Conservation (phyloP, 495 filamentous ascomycete genomes). For the Glonium stellatum region DNA sequence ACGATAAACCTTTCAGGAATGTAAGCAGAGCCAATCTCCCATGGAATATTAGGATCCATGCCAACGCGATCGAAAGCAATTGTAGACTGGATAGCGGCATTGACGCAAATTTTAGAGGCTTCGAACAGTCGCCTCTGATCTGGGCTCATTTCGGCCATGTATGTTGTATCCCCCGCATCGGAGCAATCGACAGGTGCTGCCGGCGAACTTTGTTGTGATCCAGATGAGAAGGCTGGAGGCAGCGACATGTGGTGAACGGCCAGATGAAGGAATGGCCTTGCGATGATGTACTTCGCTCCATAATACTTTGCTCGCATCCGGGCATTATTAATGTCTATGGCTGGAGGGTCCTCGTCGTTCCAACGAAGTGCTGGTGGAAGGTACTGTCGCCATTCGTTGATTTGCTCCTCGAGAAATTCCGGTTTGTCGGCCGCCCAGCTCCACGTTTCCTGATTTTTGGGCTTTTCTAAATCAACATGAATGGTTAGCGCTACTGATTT, state of each 20-base stretch:
- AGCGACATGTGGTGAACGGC: conserved; percentile 46
- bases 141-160: conserved; percentile 1
- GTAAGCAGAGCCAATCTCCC: conserved; percentile 1
- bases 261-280: conserved; percentile 69
- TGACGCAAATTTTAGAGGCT: conserved; percentile 43
- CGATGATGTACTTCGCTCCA: conserved; percentile 83
- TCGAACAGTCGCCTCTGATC: conserved; percentile 5
- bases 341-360: conserved; percentile 58
- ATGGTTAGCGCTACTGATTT: background rate
- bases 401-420: conserved; percentile 26
- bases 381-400: conserved; percentile 40
- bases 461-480: background rate
- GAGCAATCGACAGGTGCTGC: background rate
- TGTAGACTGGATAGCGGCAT: conserved; percentile 77
- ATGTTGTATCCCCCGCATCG: background rate
- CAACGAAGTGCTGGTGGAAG: conserved; percentile 52
- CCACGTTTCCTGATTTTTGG: background rate
- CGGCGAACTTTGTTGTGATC: background rate
- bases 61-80: conserved; percentile 71
- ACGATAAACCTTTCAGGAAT: conserved; percentile 60
- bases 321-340: conserved; percentile 71
- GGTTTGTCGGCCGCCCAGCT: background rate
- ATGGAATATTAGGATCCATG: conserved; percentile 23
- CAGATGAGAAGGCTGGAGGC: conserved; percentile 7
- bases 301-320: conserved; percentile 91